Conservation (phyloP, 345 rosid genomes). For the Clarkia xantiana region DNA sequence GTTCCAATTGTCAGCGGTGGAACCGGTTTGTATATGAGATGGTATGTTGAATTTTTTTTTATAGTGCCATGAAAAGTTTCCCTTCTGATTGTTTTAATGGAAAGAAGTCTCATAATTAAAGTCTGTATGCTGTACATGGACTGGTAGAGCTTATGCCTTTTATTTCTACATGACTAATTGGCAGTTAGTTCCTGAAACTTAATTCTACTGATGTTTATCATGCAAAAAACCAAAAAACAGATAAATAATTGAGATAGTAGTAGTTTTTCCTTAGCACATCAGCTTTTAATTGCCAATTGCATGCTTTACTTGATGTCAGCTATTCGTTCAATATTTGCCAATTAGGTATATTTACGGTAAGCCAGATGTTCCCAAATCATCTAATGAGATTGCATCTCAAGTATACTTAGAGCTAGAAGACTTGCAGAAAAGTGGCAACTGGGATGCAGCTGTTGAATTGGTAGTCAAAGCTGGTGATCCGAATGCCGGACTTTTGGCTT, state of each 20-base stretch:
- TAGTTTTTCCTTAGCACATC: too few species aligned
- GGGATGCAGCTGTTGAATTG: constrained; percentile 79
- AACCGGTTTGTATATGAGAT: constrained; percentile 82
- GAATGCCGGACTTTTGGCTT: constrained; percentile 41
- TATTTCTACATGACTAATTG: too few species aligned
- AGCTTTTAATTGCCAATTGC: too few species aligned
- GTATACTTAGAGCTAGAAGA: constrained; percentile 43
- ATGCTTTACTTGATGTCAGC: not conserved
- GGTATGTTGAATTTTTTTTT: constrained; percentile 31
- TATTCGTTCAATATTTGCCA: constrained; percentile 2
- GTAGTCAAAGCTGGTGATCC: constrained; percentile 70
- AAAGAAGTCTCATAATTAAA: not conserved
- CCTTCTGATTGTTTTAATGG: not conserved
- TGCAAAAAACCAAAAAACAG: too few species aligned
- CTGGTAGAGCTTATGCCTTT: too few species aligned
- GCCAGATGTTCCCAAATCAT: constrained; percentile 82
- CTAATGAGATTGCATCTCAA: constrained; percentile 51
- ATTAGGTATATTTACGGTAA: constrained; percentile 77
- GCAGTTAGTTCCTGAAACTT: too few species aligned
- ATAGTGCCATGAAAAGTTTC: not conserved
- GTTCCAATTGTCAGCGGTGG: constrained; percentile 88
- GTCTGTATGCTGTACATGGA: too few species aligned
- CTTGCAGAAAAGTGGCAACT: constrained; percentile 39
- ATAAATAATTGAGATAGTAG: too few species aligned
- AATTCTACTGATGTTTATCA: too few species aligned